A percentile compares a stretch with the other conserved stretches of the same genome.
Evolutionary conservation across 2,329 filamentous ascomycete species (phyloP).

Genomic region (Pestalotiopsis sp.): DNA sequence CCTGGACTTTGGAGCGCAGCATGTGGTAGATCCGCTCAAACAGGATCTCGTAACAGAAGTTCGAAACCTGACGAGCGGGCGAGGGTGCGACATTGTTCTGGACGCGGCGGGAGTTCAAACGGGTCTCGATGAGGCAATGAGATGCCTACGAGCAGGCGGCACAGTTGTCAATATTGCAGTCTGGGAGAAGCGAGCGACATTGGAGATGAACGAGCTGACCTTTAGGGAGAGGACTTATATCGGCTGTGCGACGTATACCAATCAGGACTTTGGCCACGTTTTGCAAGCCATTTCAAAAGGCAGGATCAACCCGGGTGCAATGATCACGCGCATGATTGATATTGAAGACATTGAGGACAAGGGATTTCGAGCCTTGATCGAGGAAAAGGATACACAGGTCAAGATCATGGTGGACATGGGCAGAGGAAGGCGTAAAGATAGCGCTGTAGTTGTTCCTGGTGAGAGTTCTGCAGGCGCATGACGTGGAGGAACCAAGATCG

Average conservation of each 20-base stretch:
- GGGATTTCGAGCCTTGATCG: conserved; percentile 58
- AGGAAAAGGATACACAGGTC: conserved; percentile 64
- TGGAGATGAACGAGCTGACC: conserved; percentile 56
- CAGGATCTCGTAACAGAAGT: conserved; percentile 50
- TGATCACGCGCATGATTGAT: conserved; percentile 63
- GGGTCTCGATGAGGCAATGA: conserved; percentile 45
- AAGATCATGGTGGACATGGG: conserved; percentile 59
- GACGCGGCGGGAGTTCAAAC: conserved; percentile 64
- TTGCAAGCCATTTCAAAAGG: conserved; percentile 52
- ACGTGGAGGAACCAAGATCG: not conserved
- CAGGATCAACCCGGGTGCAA: conserved; percentile 52
- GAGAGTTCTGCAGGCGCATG: not conserved
- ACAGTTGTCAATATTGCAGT: conserved; percentile 68
- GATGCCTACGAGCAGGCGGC: conserved; percentile 53
- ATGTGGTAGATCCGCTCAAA: conserved; percentile 53
- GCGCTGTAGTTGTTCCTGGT: not conserved
- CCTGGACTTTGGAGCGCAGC: conserved; percentile 55
- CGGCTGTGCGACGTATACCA: conserved; percentile 29
- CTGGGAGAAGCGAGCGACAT: conserved; percentile 58
- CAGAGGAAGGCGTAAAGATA: not conserved
- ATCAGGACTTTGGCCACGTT: conserved; percentile 56
- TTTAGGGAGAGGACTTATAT: conserved; percentile 55
- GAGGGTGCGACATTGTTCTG: conserved; percentile 61
- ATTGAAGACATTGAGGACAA: conserved; percentile 60
- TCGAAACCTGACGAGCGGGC: conserved; percentile 47